Evolutionary conservation across 2,329 filamentous ascomycete species (phyloP).

Genomic region (Penicillium occitanis): DNA sequence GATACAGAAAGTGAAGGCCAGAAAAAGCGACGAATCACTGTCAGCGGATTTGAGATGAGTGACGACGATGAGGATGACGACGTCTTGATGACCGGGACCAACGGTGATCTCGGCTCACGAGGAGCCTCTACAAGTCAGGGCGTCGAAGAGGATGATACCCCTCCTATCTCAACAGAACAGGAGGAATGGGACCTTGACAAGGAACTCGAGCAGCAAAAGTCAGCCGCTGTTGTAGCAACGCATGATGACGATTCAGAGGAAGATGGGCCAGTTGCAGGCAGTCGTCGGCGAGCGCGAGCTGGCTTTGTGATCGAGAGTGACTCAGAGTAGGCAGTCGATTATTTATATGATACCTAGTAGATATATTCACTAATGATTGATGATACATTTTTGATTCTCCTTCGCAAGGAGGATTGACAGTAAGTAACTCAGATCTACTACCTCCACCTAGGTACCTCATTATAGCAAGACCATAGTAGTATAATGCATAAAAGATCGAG

Average conservation of each 20-base stretch:
- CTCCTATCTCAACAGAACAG: conserved; percentile 33
- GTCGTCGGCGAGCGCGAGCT: conserved; percentile 37
- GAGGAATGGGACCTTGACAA: conserved; percentile 24
- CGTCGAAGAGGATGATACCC: conserved; percentile 24
- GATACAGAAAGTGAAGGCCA: conserved; percentile 23
- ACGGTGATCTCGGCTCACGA: conserved; percentile 23
- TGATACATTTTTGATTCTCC: neutral
- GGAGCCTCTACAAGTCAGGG: conserved; percentile 25
- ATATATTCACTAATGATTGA: conserved; percentile 9
- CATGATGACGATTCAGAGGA: conserved; percentile 34
- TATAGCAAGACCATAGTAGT: neutral
- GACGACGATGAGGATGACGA: conserved; percentile 31
- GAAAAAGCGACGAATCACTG: conserved; percentile 33
- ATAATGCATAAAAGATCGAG: neutral
- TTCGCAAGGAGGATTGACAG: neutral
- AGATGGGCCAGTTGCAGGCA: conserved; percentile 30
- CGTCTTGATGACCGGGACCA: conserved; percentile 30
- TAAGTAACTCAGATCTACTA: neutral
- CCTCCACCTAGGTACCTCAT: neutral
- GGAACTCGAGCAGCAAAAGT: conserved; percentile 13
- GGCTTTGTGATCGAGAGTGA: conserved; percentile 48
- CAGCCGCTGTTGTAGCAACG: conserved; percentile 12
- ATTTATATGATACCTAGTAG: conserved; percentile 2
- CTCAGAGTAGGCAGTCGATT: conserved; percentile 34
- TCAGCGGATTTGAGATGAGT: conserved; percentile 22